A percentile compares a stretch with the other conserved stretches of the same genome.
These are phyloP conservation scores for Cercospora berteroae DNA, from an alignment of 2,329 filamentous ascomycete species.

Conservation along the genomic window DNA sequence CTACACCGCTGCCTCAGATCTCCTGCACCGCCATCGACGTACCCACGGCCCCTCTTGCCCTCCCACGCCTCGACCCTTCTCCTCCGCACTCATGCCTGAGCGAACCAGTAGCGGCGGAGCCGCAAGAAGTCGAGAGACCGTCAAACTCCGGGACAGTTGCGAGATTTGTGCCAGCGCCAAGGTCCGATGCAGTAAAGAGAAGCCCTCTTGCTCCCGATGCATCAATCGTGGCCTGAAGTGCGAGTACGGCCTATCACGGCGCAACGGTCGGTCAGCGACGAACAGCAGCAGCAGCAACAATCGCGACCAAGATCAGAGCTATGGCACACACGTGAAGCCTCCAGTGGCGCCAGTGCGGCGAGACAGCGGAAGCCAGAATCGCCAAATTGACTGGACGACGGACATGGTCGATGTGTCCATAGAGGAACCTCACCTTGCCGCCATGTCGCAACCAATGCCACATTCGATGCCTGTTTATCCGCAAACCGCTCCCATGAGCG, in stretches of 20 bases:
- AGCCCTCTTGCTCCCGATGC: slow-evolving; percentile 8
- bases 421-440: not conserved
- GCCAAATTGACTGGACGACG: not conserved
- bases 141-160: slow-evolving; percentile 10
- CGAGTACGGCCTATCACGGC: slow-evolving; percentile 3
- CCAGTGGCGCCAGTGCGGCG: not conserved
- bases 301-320: not conserved
- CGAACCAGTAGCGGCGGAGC: not conserved
- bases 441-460: not conserved
- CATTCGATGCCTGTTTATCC: not conserved
- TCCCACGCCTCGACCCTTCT: not conserved
- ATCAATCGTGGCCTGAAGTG: slow-evolving; percentile 1
- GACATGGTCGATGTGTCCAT: not conserved
- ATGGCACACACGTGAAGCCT: not conserved
- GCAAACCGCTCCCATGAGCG: not conserved
- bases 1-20: not conserved
- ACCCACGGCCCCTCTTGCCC: not conserved
- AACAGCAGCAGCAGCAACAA: not conserved
- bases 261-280: slow-evolving; percentile 2
- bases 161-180: slow-evolving; percentile 9
- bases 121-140: slow-evolving; percentile 1
- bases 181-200: slow-evolving; percentile 11
- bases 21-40: not conserved
- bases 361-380: not conserved
- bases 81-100: slow-evolving; percentile 1